phyloP scores from a whole-genome alignment of 2,329 filamentous ascomycete genomes.

The Beauveria australis region DNA sequence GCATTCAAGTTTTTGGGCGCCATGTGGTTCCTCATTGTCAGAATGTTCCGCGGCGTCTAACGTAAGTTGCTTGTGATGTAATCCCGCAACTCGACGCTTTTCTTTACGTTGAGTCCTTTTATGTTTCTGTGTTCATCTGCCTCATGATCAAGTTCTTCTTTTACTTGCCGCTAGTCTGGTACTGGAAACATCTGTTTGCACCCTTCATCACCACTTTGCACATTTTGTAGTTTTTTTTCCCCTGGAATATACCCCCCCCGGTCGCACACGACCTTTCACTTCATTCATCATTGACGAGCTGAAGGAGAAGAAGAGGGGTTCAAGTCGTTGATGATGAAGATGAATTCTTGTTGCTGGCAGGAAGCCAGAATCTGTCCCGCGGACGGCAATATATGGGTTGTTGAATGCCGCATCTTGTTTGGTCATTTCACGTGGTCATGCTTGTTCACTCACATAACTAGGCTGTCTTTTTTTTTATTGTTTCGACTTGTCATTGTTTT shows the following conservation, averaged over 20 bases:
- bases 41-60: conserved; percentile 70
- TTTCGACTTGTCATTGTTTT: not conserved
- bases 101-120: not conserved
- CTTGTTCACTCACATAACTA: not conserved
- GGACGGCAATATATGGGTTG: no score
- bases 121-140: not conserved
- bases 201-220: not conserved
- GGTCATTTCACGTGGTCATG: not conserved
- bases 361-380: no score
- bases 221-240: not conserved
- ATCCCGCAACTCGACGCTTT: not conserved
- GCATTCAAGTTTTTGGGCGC: conserved; percentile 82
- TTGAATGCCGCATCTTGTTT: not conserved
- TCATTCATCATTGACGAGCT: not conserved
- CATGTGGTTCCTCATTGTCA: conserved; percentile 84
- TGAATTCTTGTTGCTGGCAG: no score
- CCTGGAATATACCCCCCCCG: conserved; percentile 11
- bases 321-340: not conserved
- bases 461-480: not conserved
- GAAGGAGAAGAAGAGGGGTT: not conserved
- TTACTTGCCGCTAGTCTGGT: not conserved
- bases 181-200: not conserved
- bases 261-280: not conserved
- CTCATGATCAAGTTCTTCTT: not conserved
- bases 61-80: not conserved